These are phyloP conservation scores for Globisporangium heterothallicum DNA, from an alignment of 352 stramenopile species.

Conservation along the genomic window DNA sequence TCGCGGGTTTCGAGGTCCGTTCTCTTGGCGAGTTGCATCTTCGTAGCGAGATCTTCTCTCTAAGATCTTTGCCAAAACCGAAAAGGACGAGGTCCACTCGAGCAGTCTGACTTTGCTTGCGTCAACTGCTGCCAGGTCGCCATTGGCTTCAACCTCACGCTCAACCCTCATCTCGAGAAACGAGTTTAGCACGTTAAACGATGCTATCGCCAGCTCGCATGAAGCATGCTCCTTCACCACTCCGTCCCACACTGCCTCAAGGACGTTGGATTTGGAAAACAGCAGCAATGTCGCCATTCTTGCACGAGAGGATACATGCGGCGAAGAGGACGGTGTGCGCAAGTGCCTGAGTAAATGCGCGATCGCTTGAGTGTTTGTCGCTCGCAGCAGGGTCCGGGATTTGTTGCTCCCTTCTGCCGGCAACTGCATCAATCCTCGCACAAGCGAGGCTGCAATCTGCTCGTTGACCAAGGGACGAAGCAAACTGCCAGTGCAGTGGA, in stretches of 20 bases:
- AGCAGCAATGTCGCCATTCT: conserved; percentile 31
- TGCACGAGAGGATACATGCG: conserved; percentile 18
- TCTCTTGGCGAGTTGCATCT: conserved; percentile 7
- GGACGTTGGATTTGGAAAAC: conserved; percentile 28
- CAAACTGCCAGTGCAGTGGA: conserved; percentile 27
- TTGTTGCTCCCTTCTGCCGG: conserved; percentile 1
- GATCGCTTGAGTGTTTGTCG: conserved; percentile 39
- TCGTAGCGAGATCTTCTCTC: conserved; percentile 13
- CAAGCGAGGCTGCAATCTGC: conserved; percentile 27
- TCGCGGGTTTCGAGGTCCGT: neutral
- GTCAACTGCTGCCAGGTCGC: conserved; percentile 24
- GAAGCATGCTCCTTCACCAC: conserved; percentile 8
- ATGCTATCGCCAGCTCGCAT: conserved; percentile 35
- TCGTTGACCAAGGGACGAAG: conserved; percentile 37
- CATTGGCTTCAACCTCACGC: conserved; percentile 11
- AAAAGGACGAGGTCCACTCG: conserved; percentile 28
- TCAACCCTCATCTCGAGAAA: conserved; percentile 48
- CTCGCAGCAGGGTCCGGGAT: conserved; percentile 20
- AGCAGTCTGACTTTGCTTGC: conserved; percentile 29
- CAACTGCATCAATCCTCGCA: conserved; percentile 23
- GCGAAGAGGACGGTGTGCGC: conserved; percentile 19
- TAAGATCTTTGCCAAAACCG: conserved; percentile 25
- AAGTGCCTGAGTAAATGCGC: conserved; percentile 54
- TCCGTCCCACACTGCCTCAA: conserved; percentile 40
- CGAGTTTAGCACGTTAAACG: conserved; percentile 60